A percentile compares a stretch with the other conserved stretches of the same genome.
Evolutionary conservation across 1,284 basidiomycete genomes (phyloP).

Genomic region (Pisolithus thermaeus): DNA sequence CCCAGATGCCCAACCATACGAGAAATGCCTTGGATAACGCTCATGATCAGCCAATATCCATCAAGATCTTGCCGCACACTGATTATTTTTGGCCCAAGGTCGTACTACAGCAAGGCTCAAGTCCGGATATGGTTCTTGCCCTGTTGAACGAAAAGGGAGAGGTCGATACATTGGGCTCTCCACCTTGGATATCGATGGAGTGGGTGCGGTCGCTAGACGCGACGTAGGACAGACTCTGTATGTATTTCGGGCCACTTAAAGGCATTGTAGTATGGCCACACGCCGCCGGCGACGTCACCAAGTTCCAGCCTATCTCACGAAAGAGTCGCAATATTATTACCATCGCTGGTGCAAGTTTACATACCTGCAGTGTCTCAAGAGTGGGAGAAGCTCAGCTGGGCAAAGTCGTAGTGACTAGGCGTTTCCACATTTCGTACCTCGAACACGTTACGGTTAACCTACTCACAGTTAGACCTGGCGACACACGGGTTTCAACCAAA

Average conservation of each 20-base stretch:
- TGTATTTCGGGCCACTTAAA: not conserved
- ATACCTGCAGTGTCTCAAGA: not conserved
- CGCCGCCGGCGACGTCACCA: no score
- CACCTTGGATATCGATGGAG: conserved; percentile 42
- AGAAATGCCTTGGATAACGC: conserved; percentile 10
- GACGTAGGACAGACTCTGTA: conserved; percentile 20
- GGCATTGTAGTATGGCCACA: no score
- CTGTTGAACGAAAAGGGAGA: conserved; percentile 6
- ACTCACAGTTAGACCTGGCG: not conserved
- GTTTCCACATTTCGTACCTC: not conserved
- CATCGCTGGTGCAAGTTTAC: not conserved
- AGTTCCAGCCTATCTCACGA: no score
- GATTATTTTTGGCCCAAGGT: conserved; percentile 48
- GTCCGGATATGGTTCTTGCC: conserved; percentile 21
- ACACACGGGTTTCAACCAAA: not conserved
- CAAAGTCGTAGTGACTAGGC: not conserved
- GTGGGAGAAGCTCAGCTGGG: not conserved
- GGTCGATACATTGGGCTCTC: conserved; percentile 10
- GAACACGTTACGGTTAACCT: not conserved
- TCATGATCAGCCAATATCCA: conserved; percentile 14
- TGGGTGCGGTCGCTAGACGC: conserved; percentile 44
- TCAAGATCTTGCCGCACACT: conserved; percentile 33
- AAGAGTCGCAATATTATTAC: not conserved
- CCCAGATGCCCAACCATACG: conserved; percentile 32
- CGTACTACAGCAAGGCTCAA: conserved; percentile 20